Evolutionary conservation across 768 basidiomycete genomes (phyloP).

Genomic region (Pholiota molesta): DNA sequence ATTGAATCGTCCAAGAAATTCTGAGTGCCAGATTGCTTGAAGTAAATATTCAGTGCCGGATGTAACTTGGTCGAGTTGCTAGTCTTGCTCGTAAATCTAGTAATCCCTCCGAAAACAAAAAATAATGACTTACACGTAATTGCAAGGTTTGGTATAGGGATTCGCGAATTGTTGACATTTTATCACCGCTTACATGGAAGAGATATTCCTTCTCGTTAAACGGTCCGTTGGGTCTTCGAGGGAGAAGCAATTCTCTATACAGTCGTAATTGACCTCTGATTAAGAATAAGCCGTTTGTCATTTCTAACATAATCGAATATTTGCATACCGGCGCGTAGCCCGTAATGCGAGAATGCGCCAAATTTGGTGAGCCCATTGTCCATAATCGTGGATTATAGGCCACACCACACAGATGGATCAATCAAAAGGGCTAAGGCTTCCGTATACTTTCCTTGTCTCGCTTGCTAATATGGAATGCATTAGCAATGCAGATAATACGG

Average conservation of each 20-base stretch:
- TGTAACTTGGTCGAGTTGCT: slow-evolving; percentile 70
- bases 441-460: slow-evolving; percentile 69
- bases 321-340: slow-evolving; percentile 64
- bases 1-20: slow-evolving; percentile 71
- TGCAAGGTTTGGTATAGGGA: slow-evolving; percentile 48
- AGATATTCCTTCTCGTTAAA: slow-evolving; percentile 62
- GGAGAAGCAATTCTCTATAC: slow-evolving; percentile 66
- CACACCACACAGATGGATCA: slow-evolving; percentile 71
- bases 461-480: slow-evolving; percentile 43
- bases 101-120: neutral
- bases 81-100: slow-evolving; percentile 36
- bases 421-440: slow-evolving; percentile 65
- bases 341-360: slow-evolving; percentile 78
- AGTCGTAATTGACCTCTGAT: slow-evolving; percentile 65
- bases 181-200: slow-evolving; percentile 42
- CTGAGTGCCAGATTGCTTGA: slow-evolving; percentile 76
- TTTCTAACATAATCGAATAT: neutral
- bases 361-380: slow-evolving; percentile 73
- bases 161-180: slow-evolving; percentile 45
- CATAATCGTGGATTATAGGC: slow-evolving; percentile 67
- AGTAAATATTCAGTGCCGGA: slow-evolving; percentile 67
- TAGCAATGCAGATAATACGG: slow-evolving; percentile 7
- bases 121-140: slow-evolving; percentile 42
- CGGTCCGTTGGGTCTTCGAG: slow-evolving; percentile 57
- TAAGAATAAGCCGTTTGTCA: neutral